A percentile compares a stretch with the other conserved stretches of the same genome.
These are phyloP conservation scores for Phytophthora hibernalis DNA, from an alignment of 352 stramenopile species.

Conservation along the genomic window DNA sequence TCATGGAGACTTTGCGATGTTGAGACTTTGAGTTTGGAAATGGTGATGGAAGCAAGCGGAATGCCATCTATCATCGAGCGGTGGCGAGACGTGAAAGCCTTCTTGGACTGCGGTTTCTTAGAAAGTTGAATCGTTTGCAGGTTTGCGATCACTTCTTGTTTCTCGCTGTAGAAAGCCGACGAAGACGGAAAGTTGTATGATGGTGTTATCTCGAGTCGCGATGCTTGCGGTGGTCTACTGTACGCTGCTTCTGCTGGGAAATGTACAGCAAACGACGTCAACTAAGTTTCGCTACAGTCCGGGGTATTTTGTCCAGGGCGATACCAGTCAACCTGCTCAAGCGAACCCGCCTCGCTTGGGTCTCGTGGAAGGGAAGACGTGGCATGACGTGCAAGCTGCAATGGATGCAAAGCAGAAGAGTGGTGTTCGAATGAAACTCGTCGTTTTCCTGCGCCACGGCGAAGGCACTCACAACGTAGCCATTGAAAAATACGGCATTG, in stretches of 20 bases:
- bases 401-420: slow-evolving; percentile 9
- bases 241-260: slow-evolving; percentile 14
- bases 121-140: neutral
- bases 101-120: neutral
- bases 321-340: slow-evolving; percentile 11
- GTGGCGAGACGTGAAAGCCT: neutral
- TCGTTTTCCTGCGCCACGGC: slow-evolving; percentile 40
- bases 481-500: slow-evolving; percentile 36
- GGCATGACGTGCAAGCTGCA: slow-evolving; percentile 31
- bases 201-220: neutral
- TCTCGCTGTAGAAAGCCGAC: neutral
- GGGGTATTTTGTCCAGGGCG: slow-evolving; percentile 36
- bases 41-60: slow-evolving; percentile 13
- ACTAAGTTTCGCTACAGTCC: slow-evolving; percentile 19
- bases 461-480: slow-evolving; percentile 40
- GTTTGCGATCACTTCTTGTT: slow-evolving; percentile 1
- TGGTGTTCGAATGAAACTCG: slow-evolving; percentile 26
- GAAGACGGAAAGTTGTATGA: neutral
- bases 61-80: slow-evolving; percentile 6
- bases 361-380: slow-evolving; percentile 36
- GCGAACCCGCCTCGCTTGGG: slow-evolving; percentile 30
- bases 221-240: slow-evolving; percentile 1
- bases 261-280: neutral
- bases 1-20: slow-evolving; percentile 7
- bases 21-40: neutral